These are phyloP conservation scores for Corylus avellana DNA, from an alignment of 306 rosid species.

Conservation along the genomic window DNA sequence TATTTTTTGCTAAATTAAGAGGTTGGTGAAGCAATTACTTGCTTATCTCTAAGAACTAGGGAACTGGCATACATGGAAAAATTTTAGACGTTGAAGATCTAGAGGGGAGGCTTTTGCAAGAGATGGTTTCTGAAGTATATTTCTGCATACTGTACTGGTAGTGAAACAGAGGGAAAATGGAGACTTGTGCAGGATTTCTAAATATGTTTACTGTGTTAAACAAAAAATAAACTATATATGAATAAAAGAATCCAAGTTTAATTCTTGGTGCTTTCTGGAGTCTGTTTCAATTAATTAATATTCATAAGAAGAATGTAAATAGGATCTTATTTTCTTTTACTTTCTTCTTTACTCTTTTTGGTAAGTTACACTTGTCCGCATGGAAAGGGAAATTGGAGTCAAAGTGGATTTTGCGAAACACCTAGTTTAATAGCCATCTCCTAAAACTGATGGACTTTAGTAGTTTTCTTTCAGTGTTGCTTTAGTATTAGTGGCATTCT, in stretches of 20 bases:
- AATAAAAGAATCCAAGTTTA: not conserved
- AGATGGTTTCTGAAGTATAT: too few relatives aligned
- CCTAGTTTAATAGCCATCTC: not conserved
- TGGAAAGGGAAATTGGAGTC: not conserved
- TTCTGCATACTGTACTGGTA: not conserved
- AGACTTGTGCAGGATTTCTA: not conserved
- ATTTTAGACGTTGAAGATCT: not conserved
- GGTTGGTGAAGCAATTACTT: not conserved
- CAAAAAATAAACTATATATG: not conserved
- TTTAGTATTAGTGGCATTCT: too few relatives aligned
- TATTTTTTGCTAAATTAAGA: not conserved
- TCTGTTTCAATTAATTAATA: not conserved
- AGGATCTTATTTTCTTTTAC: not conserved
- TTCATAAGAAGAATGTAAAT: not conserved
- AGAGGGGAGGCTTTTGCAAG: too few relatives aligned
- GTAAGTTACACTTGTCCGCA: not conserved
- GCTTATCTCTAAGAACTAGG: not conserved
- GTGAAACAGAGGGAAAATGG: not conserved
- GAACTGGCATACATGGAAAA: not conserved
- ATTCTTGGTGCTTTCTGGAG: not conserved
- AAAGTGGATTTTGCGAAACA: not conserved
- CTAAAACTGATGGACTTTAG: too few relatives aligned
- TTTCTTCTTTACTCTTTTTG: not conserved
- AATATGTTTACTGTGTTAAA: not conserved
- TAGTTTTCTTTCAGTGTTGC: too few relatives aligned